Conservation (phyloP, 352 stramenopile genomes). For the Discostella stelligera region DNA sequence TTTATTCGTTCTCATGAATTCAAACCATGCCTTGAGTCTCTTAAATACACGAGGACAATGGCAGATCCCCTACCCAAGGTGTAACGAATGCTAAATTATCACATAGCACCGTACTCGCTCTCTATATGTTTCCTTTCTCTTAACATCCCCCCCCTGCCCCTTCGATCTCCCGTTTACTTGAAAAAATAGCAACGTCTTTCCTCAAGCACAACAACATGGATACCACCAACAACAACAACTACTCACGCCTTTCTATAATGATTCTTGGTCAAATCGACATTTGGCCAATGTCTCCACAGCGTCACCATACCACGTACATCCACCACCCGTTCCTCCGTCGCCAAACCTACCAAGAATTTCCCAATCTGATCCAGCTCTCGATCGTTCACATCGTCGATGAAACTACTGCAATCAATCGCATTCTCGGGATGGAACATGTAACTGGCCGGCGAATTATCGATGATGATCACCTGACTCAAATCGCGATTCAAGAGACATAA, state of each 20-base stretch:
- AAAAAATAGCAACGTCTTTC: background rate
- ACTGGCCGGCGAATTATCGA: conserved; percentile 98
- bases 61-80: too few relatives aligned
- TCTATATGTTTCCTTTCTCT: background rate
- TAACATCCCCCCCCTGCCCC: too few relatives aligned
- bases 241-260: conserved; percentile 32
- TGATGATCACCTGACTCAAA: conserved; percentile 93
- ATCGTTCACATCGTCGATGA: conserved; percentile 80
- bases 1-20: too few relatives aligned
- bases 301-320: conserved; percentile 68
- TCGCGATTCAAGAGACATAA: conserved; percentile 91
- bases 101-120: background rate
- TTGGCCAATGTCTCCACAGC: conserved; percentile 77
- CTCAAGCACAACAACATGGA: background rate
- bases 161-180: background rate
- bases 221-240: background rate
- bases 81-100: too few relatives aligned
- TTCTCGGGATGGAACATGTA: conserved; percentile 98
- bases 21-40: too few relatives aligned
- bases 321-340: conserved; percentile 47
- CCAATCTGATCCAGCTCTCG: conserved; percentile 80
- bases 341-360: conserved; percentile 67
- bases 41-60: too few relatives aligned
- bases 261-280: conserved; percentile 56
- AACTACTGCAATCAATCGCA: conserved; percentile 85